Conservation (phyloP, 768 basidiomycete species). For the Xerocomus brunneocitrinus region DNA sequence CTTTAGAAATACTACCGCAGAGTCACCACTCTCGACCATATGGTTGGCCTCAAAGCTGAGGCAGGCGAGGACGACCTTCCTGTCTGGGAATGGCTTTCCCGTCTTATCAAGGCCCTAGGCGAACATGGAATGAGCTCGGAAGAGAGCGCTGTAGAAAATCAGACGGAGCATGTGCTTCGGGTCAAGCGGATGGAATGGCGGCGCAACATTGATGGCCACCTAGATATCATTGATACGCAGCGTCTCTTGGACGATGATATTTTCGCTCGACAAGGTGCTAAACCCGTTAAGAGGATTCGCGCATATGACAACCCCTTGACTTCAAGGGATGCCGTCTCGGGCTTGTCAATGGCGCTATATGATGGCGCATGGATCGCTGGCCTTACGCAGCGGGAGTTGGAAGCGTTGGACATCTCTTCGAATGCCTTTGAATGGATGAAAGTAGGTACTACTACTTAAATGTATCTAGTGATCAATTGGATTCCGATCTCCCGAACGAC, state of each 20-base stretch:
- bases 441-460: no score
- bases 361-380: neutral
- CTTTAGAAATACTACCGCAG: no score
- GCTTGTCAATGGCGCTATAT: neutral
- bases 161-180: neutral
- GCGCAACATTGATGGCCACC: neutral
- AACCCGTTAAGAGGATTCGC: no score
- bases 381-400: no score
- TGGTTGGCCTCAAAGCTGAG: no score
- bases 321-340: neutral
- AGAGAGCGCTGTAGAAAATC: conserved; percentile 9
- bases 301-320: no score
- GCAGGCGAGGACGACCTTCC: neutral
- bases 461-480: no score
- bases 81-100: conserved; percentile 8
- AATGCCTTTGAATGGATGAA: no score
- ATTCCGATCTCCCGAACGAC: no score
- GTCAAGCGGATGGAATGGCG: conserved; percentile 9
- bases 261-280: neutral
- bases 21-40: no score
- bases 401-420: no score
- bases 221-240: conserved; percentile 4
- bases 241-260: conserved; percentile 2
- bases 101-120: neutral
- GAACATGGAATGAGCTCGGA: conserved; percentile 13